Conservation (phyloP, 495 filamentous ascomycete genomes). For the Neurospora sp. region DNA sequence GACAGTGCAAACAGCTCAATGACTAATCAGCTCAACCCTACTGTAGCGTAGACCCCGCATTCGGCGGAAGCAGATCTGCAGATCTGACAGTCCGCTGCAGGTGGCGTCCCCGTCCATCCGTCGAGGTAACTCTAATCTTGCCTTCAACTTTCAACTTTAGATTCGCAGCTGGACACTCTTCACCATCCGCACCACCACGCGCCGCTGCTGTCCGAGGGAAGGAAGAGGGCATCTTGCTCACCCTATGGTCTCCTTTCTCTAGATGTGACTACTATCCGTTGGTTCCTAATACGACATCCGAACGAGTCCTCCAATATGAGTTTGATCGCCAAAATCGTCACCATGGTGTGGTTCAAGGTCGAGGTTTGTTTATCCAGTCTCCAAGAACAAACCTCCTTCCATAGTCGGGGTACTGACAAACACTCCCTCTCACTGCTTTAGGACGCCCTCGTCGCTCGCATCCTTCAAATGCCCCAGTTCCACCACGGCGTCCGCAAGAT, state of each 20-base stretch:
- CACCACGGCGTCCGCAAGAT: slow-evolving; percentile 32
- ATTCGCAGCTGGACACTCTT: background rate
- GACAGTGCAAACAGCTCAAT: background rate
- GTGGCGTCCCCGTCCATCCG: background rate
- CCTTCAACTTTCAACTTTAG: background rate
- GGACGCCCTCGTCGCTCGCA: background rate
- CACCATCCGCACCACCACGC: background rate
- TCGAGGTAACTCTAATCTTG: background rate
- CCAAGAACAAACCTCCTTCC: background rate
- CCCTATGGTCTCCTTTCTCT: background rate
- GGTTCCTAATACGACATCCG: background rate
- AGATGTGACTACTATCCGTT: background rate
- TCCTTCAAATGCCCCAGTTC: slow-evolving; percentile 28
- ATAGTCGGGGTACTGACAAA: background rate
- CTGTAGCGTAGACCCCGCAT: background rate
- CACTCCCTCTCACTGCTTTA: background rate
- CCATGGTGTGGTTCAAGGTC: background rate
- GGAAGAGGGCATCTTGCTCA: background rate
- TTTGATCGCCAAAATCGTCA: background rate
- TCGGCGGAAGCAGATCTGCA: background rate
- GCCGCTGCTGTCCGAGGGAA: background rate
- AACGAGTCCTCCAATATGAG: background rate
- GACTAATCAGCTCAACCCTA: background rate
- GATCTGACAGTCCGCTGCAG: background rate
- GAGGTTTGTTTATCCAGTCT: background rate